A percentile compares a stretch with the other conserved stretches of the same genome.
These are phyloP conservation scores for Davidsoniella eucalypti DNA, from an alignment of 2,329 filamentous ascomycete genomes.

Conservation along the genomic window DNA sequence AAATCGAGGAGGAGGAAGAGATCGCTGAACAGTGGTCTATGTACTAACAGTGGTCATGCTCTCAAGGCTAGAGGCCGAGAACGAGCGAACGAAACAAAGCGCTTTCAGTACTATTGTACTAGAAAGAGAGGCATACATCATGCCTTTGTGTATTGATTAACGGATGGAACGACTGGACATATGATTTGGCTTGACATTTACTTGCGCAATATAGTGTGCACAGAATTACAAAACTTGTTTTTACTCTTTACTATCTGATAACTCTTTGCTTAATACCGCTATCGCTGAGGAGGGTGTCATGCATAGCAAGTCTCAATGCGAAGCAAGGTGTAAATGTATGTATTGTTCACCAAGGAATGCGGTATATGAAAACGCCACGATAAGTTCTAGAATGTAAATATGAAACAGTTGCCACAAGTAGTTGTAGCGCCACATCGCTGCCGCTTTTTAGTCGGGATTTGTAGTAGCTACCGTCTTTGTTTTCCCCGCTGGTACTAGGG, in stretches of 20 bases:
- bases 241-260: neutral
- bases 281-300: no score
- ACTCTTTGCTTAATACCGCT: no score
- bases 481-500: conserved; percentile 6
- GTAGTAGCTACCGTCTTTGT: conserved; percentile 6
- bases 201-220: conserved; percentile 8
- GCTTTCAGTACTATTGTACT: conserved; percentile 1
- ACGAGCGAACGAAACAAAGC: neutral
- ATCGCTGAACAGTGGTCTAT: conserved; percentile 13
- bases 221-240: conserved; percentile 9
- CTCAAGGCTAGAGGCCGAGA: neutral
- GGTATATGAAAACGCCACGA: no score
- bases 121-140: conserved; percentile 1
- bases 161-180: conserved; percentile 12
- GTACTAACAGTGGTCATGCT: conserved; percentile 10
- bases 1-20: conserved; percentile 13
- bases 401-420: conserved; percentile 3
- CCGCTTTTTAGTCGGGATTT: neutral
- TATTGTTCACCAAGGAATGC: neutral
- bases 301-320: no score
- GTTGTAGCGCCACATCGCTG: conserved; percentile 3
- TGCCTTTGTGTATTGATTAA: conserved; percentile 11
- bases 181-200: conserved; percentile 8
- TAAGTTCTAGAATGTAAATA: no score
- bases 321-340: neutral